Evolutionary conservation across 495 filamentous ascomycete genomes (phyloP), one percentile per base, ranked within the genome.

Genomic region (Lindgomyces ingoldianus): DNA sequence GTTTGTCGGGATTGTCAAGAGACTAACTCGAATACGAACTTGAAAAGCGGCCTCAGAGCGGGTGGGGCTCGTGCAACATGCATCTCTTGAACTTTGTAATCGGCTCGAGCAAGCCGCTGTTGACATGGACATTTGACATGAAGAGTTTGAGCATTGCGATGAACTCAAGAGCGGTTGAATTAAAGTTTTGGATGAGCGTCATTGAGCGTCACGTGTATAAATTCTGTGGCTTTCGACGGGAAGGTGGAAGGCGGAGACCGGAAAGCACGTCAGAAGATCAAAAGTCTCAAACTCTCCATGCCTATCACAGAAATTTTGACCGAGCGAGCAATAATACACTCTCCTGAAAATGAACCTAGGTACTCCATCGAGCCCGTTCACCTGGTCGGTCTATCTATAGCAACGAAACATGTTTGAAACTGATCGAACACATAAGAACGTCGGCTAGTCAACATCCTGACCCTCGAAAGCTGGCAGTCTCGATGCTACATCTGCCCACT

Each of bases 381-480:
- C 39, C 18, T 30, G 22, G 51, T 55, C 41, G 29, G 29, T 36
- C 57, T 25, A 21, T 18, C 18, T 22, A 10, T 59, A 30, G 25
- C 39, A 24, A 46, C 51, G 41, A 63, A 56, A 63, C 51, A 55
- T 55, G 41, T 55, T 63, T 48, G 50, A 63, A 63, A 51, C 60
- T 18, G 39, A 46, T 46, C 36, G 39, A 45, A 26, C 22, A 9
- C 9, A 11, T 14, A 16, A 26, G 14, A 9, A 12, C 11, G 30
- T 3, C 10, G 16, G 4, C 72, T 83, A 83, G 60, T 87, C 86
- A 29, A 85, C 73, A 58, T 88, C 86, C 75, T 91, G 88, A 21
- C 83, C 84, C 69, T 84, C 81, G 72, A 88, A 91, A 63, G 84
- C 83, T 14, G 86, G 86, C 71, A 91, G 78, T 52, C 84, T 77